Evolutionary conservation across 495 filamentous ascomycete species (phyloP).

Genomic region (Lichina pygmaea): DNA sequence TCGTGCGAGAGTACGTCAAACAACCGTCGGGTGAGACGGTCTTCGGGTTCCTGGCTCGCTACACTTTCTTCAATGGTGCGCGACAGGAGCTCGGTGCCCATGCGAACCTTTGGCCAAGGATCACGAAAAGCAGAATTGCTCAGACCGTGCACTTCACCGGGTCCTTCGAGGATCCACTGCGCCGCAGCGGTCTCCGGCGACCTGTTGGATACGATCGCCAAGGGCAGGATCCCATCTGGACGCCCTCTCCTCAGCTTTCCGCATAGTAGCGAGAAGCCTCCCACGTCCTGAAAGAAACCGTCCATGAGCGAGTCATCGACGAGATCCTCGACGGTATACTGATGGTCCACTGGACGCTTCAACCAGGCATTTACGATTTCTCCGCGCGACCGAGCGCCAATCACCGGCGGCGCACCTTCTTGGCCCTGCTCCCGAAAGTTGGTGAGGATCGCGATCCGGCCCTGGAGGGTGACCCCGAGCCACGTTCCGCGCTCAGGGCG

Average conservation of each 20-base stretch:
- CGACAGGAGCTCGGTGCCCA: constrained; percentile 23
- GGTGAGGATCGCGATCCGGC: constrained; percentile 72
- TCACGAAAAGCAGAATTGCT: constrained; percentile 65
- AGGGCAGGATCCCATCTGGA: constrained; percentile 24
- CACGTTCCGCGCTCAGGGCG: constrained; percentile 56
- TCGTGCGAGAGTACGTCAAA: constrained; percentile 42
- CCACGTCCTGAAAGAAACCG: constrained; percentile 44
- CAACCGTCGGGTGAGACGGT: constrained; percentile 43
- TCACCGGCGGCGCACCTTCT: constrained; percentile 9
- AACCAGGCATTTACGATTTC: constrained; percentile 74
- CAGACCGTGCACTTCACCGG: constrained; percentile 45
- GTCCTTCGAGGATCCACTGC: constrained; percentile 37
- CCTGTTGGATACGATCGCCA: constrained; percentile 83
- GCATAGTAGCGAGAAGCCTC: constrained; percentile 81
- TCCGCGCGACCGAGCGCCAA: constrained; percentile 46
- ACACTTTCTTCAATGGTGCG: constrained; percentile 20
- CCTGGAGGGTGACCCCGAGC: constrained; percentile 67
- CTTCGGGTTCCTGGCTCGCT: constrained; percentile 23
- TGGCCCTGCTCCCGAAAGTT: constrained; percentile 52
- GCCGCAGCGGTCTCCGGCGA: constrained; percentile 32
- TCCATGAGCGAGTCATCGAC: constrained; percentile 34
- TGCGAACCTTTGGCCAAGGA: constrained; percentile 58
- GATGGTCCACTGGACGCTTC: constrained; percentile 13
- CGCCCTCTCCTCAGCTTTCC: constrained; percentile 33
- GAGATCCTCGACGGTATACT: constrained; percentile 16